Conservation (phyloP, 805 yeast species). For the Tetrapisispora iriomotensis region DNA sequence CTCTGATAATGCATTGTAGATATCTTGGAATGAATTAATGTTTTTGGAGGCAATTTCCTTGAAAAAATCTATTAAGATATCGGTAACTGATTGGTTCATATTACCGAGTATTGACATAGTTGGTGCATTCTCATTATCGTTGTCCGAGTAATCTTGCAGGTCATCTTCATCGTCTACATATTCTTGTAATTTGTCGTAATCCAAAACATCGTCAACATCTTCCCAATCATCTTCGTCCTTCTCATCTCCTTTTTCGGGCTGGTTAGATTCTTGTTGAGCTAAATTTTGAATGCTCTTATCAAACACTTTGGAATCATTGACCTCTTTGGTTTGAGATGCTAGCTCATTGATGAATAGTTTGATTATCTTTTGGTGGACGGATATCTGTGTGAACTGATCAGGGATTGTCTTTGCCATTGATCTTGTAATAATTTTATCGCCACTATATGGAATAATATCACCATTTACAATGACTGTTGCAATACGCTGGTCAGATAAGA, state of each 20-base stretch:
- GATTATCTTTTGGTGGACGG: conserved; percentile 63
- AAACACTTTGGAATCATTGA: conserved; percentile 21
- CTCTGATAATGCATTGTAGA: conserved; percentile 40
- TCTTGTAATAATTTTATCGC: conserved; percentile 68
- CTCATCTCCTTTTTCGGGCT: conserved; percentile 15
- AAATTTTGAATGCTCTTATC: conserved; percentile 26
- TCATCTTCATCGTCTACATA: conserved; percentile 31
- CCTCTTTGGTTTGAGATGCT: conserved; percentile 49
- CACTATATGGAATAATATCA: conserved; percentile 52
- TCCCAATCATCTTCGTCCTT: conserved; percentile 58
- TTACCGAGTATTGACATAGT: conserved; percentile 7
- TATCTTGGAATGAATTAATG: conserved; percentile 40
- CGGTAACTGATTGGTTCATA: conserved; percentile 19
- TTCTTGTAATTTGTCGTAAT: conserved; percentile 51
- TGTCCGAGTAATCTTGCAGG: conserved; percentile 6
- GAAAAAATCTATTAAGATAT: conserved; percentile 42
- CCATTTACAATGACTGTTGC: conserved; percentile 57
- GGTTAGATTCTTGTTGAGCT: conserved; percentile 7
- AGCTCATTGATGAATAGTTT: conserved; percentile 64
- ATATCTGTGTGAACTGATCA: conserved; percentile 49
- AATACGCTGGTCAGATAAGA: conserved; percentile 46
- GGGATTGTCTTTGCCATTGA: conserved; percentile 68
- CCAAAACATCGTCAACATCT: conserved; percentile 62
- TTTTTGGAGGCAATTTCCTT: conserved; percentile 44
- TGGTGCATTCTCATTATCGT: conserved; percentile 10